Evolutionary conservation across 495 filamentous ascomycete genomes (phyloP).

Genomic region (Tuber microsphaerosporum): DNA sequence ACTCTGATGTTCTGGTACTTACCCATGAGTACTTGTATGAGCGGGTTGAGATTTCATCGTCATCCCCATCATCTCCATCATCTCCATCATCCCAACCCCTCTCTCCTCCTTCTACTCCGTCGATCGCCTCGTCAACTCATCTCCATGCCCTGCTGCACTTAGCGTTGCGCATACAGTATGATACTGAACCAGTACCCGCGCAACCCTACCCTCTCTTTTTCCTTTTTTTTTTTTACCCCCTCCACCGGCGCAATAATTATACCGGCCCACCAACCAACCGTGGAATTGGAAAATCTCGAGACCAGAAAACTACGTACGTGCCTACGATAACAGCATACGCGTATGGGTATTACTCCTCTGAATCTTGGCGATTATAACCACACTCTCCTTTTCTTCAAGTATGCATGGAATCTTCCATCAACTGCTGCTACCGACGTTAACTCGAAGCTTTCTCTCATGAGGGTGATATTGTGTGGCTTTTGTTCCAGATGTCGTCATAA

Average conservation of each 20-base stretch:
- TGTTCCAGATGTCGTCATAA: background rate
- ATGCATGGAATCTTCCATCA: background rate
- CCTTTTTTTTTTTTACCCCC: background rate
- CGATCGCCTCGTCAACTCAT: background rate
- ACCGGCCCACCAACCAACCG: background rate
- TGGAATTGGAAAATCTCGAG: background rate
- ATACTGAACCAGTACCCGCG: background rate
- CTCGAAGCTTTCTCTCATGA: background rate
- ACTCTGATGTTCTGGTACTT: too few relatives aligned
- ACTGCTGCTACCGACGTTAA: background rate
- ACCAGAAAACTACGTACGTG: background rate
- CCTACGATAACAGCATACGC: background rate
- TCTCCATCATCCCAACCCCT: background rate
- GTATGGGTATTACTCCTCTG: background rate
- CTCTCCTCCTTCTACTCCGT: background rate
- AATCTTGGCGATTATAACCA: background rate
- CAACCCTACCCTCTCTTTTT: background rate
- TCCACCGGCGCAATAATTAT: background rate
- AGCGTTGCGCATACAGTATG: background rate
- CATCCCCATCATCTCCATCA: background rate
- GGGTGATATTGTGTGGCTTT: background rate
- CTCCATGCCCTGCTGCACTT: background rate
- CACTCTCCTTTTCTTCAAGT: background rate
- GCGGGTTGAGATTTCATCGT: too few relatives aligned
- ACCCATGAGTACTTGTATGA: too few relatives aligned